A percentile compares a stretch with the other conserved stretches of the same genome.
Evolutionary conservation across 2,329 filamentous ascomycete species (phyloP).

Genomic region (Cordyceps cateniannulata): DNA sequence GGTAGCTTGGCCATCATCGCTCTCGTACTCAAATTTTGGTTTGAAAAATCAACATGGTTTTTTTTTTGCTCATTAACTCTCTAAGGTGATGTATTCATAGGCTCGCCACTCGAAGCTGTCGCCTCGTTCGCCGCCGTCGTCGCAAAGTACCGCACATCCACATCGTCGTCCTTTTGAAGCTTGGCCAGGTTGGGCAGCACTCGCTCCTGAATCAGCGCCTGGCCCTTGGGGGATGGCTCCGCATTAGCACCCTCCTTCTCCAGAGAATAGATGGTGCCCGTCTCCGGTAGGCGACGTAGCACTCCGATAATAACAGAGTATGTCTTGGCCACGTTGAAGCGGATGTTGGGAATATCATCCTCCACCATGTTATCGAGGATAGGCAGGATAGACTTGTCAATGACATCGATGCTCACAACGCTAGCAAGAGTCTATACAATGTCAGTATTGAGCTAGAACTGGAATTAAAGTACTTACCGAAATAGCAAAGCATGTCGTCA

Average conservation of each 20-base stretch:
- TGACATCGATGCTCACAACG: constrained; percentile 88
- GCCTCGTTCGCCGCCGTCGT: constrained; percentile 71
- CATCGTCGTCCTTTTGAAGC: constrained; percentile 93
- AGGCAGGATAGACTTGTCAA: constrained; percentile 85
- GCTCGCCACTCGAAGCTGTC: constrained; percentile 44
- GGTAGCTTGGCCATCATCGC: constrained; percentile 1
- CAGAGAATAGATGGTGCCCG: constrained; percentile 77
- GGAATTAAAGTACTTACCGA: constrained; percentile 59
- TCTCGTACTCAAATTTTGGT: constrained; percentile 9
- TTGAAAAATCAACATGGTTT: constrained; percentile 16
- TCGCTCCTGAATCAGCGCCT: constrained; percentile 76
- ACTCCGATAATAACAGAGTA: constrained; percentile 85
- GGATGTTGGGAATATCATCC: constrained; percentile 97
- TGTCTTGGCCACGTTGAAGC: constrained; percentile 98
- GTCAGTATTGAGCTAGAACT: constrained; percentile 17
- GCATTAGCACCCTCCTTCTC: constrained; percentile 67
- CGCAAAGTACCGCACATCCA: constrained; percentile 96
- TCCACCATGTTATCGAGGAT: constrained; percentile 92
- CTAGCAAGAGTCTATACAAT: constrained; percentile 73
- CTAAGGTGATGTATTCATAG: constrained; percentile 62
- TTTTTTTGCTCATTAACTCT: constrained; percentile 29
- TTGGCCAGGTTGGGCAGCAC: constrained; percentile 89
- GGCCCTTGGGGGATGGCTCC: constrained; percentile 62
- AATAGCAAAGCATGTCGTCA: constrained; percentile 99
- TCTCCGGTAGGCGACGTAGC: constrained; percentile 82